Conservation (phyloP, 164 flowering plant genomes). For the Paratinospora sagittata region DNA sequence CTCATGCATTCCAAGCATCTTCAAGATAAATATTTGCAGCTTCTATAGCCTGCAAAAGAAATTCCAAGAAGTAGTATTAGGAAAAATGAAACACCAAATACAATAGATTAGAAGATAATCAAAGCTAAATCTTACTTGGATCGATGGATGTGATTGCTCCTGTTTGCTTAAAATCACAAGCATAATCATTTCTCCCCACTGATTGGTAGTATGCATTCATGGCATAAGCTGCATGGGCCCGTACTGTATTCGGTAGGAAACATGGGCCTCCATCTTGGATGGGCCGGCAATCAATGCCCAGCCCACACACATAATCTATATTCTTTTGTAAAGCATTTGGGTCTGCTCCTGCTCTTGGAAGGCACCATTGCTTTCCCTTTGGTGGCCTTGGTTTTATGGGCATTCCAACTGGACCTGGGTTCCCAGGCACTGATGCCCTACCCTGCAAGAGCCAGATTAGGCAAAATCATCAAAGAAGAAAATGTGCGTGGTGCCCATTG, state of each 20-base stretch:
- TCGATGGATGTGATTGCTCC: slow-evolving; percentile 38
- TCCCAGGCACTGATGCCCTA: slow-evolving; percentile 29
- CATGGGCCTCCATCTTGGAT: slow-evolving; percentile 48
- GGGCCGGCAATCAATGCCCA: slow-evolving; percentile 44
- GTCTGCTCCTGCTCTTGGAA: slow-evolving; percentile 39
- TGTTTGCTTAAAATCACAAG: slow-evolving; percentile 54
- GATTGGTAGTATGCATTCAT: slow-evolving; percentile 64
- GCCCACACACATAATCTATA: slow-evolving; percentile 65
- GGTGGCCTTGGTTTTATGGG: slow-evolving; percentile 23
- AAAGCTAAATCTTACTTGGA: slow-evolving; percentile 42
- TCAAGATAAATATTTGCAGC: slow-evolving; percentile 33
- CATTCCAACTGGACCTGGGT: slow-evolving; percentile 22
- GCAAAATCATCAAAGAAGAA: neutral
- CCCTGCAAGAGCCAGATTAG: slow-evolving; percentile 35
- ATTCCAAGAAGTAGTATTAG: neutral
- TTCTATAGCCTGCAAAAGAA: slow-evolving; percentile 44
- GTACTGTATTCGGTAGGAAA: slow-evolving; percentile 47
- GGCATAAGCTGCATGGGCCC: slow-evolving; percentile 65
- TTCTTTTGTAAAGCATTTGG: slow-evolving; percentile 40
- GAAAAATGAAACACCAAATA: neutral
- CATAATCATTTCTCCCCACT: slow-evolving; percentile 30
- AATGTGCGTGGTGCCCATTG: neutral
- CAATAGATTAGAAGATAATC: neutral
- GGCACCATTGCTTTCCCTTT: slow-evolving; percentile 40
- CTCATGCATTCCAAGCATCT: neutral